Base-by-base conservation (phyloP, 2,329 filamentous ascomycete genomes). In the Geosmithia putterillii region DNA sequence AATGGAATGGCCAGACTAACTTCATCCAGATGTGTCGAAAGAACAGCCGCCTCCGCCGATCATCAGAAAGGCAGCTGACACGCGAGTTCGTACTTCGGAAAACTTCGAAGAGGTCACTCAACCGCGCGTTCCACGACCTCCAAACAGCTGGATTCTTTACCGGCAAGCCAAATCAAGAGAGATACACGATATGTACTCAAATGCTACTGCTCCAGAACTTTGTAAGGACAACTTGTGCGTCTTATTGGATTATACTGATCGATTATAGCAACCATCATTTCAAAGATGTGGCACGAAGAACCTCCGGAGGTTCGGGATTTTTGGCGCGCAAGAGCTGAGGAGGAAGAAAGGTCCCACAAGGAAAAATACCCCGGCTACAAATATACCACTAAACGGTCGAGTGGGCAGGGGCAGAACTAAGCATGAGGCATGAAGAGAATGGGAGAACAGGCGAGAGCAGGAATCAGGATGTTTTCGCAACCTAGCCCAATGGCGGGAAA, bases 71-170 rank as follows among this genome's bases (percentile, higher is more conserved):
- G 14, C 15, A 5, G 15, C 7, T 36, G 39, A 40, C 1, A 22
- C 38, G 6, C 23, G 10, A 25, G 10, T 6, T 10, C 6, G 23
- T 10, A 25, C 23, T 10, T 25, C 10, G 23, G 23, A 25, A 6
- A 25, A 25, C 23, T 10, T 25, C 10, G 23, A n/a, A n/a, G n/a
- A 25, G 23, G 10, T 10, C 44, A 1, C 44, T 42, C 20, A 12
- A 12, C 18, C 12, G 38, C 18, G 32, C 39, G 28, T 23, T 40
- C 22, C 41, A 6, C 23, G 41, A 7, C 41, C 41, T 18, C 4
- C 56, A 58, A 62, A 62, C 39, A 50, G 52, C 23, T 62, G 54
- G 52, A 61, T 61, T 38, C 47, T 63, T 2, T 62, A 61, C 40
- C 57, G 58, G 12, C 53, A 57, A 22, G 46, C 53, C 7, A 53